Evolutionary conservation across 306 rosid genomes (phyloP).

Genomic region (Adenanthera pavonina): DNA sequence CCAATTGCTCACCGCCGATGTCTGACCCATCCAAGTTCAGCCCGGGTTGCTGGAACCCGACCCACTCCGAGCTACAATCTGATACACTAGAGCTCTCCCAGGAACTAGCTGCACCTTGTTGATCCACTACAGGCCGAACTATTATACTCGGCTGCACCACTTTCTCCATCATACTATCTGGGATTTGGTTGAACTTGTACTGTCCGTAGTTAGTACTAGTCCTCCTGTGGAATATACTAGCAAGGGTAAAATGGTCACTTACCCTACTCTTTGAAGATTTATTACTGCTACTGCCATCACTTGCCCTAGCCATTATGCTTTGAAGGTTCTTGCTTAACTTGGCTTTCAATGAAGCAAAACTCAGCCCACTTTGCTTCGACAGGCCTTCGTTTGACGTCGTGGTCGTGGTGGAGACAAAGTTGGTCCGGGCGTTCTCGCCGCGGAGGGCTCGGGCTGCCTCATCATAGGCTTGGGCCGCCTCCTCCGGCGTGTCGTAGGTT

Average conservation of each 20-base stretch:
- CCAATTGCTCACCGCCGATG: constrained; percentile 50
- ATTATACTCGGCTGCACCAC: constrained; percentile 86
- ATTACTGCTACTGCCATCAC: constrained; percentile 32
- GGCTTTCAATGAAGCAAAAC: constrained; percentile 78
- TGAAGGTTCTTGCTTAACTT: constrained; percentile 81
- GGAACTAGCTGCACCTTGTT: constrained; percentile 10
- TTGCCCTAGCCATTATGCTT: constrained; percentile 69
- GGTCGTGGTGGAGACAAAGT: constrained; percentile 47
- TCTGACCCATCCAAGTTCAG: constrained; percentile 68
- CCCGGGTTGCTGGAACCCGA: constrained; percentile 55
- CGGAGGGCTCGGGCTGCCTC: constrained; percentile 84
- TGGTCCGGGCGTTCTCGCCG: constrained; percentile 85
- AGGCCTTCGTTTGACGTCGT: constrained; percentile 7
- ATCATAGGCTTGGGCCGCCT: constrained; percentile 89
- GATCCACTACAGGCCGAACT: constrained; percentile 59
- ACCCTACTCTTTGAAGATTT: constrained; percentile 78
- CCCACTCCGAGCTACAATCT: constrained; percentile 69
- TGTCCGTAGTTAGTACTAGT: background rate
- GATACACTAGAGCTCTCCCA: constrained; percentile 69
- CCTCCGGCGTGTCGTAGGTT: constrained; percentile 90
- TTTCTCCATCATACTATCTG: constrained; percentile 41
- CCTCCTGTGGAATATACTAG: constrained; percentile 72
- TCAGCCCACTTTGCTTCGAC: constrained; percentile 50
- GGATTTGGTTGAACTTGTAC: background rate
- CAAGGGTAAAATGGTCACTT: constrained; percentile 84